Percentiles rank a stretch among this genome's conserved stretches.
Conservation (phyloP, 75 land plant species). For the Cupressus sempervirens region DNA sequence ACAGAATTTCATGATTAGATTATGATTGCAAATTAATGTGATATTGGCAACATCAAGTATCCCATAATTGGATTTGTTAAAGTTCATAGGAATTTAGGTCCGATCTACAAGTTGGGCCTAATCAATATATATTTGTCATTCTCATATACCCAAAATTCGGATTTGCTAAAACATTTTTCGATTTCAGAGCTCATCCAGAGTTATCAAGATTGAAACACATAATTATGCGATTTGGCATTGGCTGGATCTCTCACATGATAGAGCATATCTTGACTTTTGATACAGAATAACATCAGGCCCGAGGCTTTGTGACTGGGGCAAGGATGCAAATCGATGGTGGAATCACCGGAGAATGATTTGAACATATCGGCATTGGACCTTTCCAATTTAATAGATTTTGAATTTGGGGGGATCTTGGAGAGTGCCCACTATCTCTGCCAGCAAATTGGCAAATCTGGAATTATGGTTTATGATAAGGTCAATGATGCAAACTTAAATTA, state of each 20-base stretch:
- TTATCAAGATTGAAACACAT: background rate
- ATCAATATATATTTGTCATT: background rate
- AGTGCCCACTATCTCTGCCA: background rate
- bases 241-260: background rate
- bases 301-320: background rate
- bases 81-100: background rate
- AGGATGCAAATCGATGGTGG: background rate
- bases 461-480: background rate
- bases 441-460: background rate
- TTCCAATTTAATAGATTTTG: background rate
- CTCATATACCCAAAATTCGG: background rate
- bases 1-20: background rate
- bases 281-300: background rate
- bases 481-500: background rate
- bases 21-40: background rate
- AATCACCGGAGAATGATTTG: background rate
- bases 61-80: background rate
- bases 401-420: background rate
- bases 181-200: background rate
- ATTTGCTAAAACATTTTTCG: background rate
- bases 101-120: background rate
- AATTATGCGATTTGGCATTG: background rate
- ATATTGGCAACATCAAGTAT: background rate
- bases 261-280: background rate
- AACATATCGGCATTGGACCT: background rate